Evolutionary conservation across 139 green algal genomes (phyloP), one percentile per base, ranked within the genome.

Genomic region (Picochlorum sp.): DNA sequence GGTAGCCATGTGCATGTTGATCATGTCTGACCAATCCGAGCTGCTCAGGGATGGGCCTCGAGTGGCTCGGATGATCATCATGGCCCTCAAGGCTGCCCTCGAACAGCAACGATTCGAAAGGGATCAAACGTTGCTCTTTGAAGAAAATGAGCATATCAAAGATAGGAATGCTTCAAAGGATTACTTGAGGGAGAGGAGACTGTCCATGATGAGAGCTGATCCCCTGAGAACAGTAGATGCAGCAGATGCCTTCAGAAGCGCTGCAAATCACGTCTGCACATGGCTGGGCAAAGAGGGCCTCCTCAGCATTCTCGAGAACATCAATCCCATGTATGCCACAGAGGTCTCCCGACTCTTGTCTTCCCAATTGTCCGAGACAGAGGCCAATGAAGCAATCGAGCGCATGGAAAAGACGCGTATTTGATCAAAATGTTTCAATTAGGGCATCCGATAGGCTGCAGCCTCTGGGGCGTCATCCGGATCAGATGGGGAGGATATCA

Each of bases 31-130:
- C 28, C 23, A 26, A n/a, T 18, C 18, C 14, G 28, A 61, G 11
- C 26, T 49, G 16, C 47, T 80, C 49, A 54, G 49, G 49, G 38
- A 57, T 1, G 45, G 44, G 1, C 49, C 51, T 23, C 64, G 63
- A 18, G 45, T 67, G 5, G 70, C 73, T 1, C 60, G 61, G 21
- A 52, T 62, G 30, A 9, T 80, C 41, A 57, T 52, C 21, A 44
- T 80, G 13, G 59, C 54, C 38, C 31, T 78, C 11, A 56, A 71
- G 3, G 72, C 70, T 2, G 37, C 57, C 1, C 38, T 45, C 6
- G 72, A 78, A 45, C 57, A 73, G 60, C 44, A 72, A 41, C 44
- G 45, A 21, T 73, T 78, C 65, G 20, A 60, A 15, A 30, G 60
- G 26, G 57, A 74, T 49, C 68, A 73, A 67, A 30, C 64, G 30